A percentile compares a stretch with the other conserved stretches of the same genome.
phyloP scores from a whole-genome alignment of 2,329 filamentous ascomycete species.

The Hymenoscyphus fructigenus region DNA sequence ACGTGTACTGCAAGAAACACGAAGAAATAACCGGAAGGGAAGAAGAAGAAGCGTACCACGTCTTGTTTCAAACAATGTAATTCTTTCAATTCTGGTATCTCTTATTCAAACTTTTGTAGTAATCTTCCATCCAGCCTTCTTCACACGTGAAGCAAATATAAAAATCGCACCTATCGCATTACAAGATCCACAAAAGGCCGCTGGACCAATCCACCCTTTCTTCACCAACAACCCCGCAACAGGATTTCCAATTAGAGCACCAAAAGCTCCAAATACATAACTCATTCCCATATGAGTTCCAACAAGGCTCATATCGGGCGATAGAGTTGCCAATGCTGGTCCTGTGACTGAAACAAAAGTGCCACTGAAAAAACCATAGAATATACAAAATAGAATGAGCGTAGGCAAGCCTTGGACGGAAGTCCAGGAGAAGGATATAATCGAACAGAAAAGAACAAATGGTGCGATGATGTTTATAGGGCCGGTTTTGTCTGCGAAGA shows the following conservation, averaged over 20 bases:
- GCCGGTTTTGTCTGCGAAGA: slow-evolving; percentile 51
- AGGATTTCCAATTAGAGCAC: slow-evolving; percentile 38
- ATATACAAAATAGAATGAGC: slow-evolving; percentile 59
- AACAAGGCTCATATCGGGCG: slow-evolving; percentile 45
- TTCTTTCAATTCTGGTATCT: neutral
- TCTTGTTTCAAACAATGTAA: too few relatives aligned
- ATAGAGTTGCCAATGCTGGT: slow-evolving; percentile 20
- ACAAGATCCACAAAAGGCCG: slow-evolving; percentile 58
- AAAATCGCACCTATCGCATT: slow-evolving; percentile 43
- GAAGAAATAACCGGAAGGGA: too few relatives aligned
- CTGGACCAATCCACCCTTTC: slow-evolving; percentile 45
- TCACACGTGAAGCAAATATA: slow-evolving; percentile 34
- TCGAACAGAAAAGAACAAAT: slow-evolving; percentile 49
- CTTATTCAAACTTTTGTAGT: slow-evolving; percentile 16
- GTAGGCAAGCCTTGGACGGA: slow-evolving; percentile 50
- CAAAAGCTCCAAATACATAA: slow-evolving; percentile 48
- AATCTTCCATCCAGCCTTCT: slow-evolving; percentile 17
- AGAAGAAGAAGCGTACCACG: too few relatives aligned
- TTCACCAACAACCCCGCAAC: slow-evolving; percentile 46
- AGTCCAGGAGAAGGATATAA: slow-evolving; percentile 50
- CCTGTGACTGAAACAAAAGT: slow-evolving; percentile 49
- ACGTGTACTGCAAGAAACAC: too few relatives aligned
- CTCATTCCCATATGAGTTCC: slow-evolving; percentile 53
- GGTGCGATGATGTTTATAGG: slow-evolving; percentile 48
- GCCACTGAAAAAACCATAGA: slow-evolving; percentile 70